Evolutionary conservation across 148 eudicot genomes (phyloP).

Genomic region (Rhododendron mucronatum): DNA sequence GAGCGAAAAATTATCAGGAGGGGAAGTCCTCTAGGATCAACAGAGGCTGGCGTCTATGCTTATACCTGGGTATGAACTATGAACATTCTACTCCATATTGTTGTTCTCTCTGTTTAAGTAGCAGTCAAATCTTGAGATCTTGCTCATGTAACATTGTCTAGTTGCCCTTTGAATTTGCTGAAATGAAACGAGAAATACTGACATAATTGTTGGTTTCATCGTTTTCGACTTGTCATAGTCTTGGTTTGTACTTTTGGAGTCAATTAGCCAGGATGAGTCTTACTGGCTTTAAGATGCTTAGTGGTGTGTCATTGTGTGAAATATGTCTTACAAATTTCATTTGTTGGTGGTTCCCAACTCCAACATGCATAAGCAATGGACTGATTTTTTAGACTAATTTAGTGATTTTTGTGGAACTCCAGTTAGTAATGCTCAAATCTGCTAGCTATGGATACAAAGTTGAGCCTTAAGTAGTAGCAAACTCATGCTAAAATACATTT

Average conservation of each 20-base stretch:
- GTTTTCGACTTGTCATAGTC: not conserved
- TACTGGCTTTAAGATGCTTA: not conserved
- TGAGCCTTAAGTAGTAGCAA: not conserved
- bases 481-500: not conserved
- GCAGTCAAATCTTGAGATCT: not conserved
- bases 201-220: not conserved
- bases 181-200: not conserved
- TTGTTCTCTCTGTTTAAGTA: not conserved
- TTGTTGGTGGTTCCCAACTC: not conserved
- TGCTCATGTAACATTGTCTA: not conserved
- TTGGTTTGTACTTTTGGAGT: not conserved
- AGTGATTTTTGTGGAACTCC: not conserved
- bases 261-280: not conserved
- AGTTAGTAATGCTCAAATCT: not conserved
- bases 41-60: constrained; percentile 53
- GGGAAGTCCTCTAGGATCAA: constrained; percentile 48
- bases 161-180: not conserved
- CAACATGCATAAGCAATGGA: not conserved
- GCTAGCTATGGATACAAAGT: not conserved
- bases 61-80: constrained; percentile 39
- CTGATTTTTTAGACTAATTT: not conserved
- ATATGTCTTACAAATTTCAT: not conserved
- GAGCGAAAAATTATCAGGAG: constrained; percentile 41
- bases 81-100: not conserved
- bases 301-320: not conserved